Conservation (phyloP, 495 filamentous ascomycete species). For the Rusavskia elegans region DNA sequence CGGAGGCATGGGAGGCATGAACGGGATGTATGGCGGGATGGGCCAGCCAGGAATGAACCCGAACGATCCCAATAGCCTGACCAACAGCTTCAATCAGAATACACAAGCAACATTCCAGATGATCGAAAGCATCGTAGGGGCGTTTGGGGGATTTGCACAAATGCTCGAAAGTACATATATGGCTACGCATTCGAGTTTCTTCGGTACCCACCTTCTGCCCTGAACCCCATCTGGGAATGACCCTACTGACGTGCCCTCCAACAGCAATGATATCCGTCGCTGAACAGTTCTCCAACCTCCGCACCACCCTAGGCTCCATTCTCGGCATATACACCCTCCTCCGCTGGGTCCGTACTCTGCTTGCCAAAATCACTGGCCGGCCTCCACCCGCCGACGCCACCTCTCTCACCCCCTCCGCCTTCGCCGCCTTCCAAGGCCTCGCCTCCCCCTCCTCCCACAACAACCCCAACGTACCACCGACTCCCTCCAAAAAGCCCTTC, state of each 20-base stretch:
- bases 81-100: slow-evolving; percentile 74
- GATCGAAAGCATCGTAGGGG: slow-evolving; percentile 96
- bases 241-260: background rate
- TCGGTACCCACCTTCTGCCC: slow-evolving; percentile 47
- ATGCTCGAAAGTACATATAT: slow-evolving; percentile 99
- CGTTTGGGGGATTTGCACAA: slow-evolving; percentile 94
- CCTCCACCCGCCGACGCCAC: slow-evolving; percentile 75
- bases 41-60: slow-evolving; percentile 46
- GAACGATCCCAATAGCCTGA: slow-evolving; percentile 86
- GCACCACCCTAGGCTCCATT: slow-evolving; percentile 87
- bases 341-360: slow-evolving; percentile 77
- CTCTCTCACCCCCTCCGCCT: slow-evolving; percentile 73
- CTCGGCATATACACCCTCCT: slow-evolving; percentile 91
- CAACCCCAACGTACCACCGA: slow-evolving; percentile 43
- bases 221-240: background rate
- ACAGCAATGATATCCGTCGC: slow-evolving; percentile 95
- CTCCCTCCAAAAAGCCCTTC: slow-evolving; percentile 83
- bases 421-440: slow-evolving; percentile 71
- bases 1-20: slow-evolving; percentile 40
- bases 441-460: slow-evolving; percentile 18
- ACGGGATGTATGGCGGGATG: slow-evolving; percentile 39
- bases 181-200: slow-evolving; percentile 98
- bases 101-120: slow-evolving; percentile 98
- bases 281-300: slow-evolving; percentile 86
- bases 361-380: slow-evolving; percentile 89